Evolutionary conservation across 2,329 filamentous ascomycete species (phyloP).

Genomic region (Monosporascus ibericus): DNA sequence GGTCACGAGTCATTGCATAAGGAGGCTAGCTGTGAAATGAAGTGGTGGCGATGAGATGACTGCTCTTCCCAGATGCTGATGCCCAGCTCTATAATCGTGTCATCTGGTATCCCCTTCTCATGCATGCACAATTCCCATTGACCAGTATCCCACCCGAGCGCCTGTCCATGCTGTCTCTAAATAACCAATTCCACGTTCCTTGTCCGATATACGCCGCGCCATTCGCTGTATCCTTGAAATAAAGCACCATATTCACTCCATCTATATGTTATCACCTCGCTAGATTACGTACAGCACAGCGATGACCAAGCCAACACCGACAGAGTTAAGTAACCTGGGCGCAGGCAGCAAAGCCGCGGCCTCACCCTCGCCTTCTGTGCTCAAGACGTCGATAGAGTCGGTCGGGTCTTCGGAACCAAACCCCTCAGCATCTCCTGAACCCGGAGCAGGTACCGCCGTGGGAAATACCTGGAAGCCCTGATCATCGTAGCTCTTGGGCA

Average conservation of each 20-base stretch:
- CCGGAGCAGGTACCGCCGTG: conserved; percentile 3
- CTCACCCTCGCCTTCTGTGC: background rate
- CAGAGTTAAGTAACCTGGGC: background rate
- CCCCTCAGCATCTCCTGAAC: background rate
- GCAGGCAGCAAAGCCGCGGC: background rate
- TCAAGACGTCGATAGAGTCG: background rate
- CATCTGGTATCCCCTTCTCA: too few species aligned
- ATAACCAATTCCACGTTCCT: too few species aligned
- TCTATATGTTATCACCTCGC: background rate
- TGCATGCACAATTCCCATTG: too few species aligned
- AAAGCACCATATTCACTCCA: background rate
- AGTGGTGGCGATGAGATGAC: too few species aligned
- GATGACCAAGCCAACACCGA: background rate
- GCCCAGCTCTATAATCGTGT: too few species aligned
- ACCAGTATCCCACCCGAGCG: too few species aligned
- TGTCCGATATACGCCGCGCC: background rate
- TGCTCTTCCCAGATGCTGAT: too few species aligned
- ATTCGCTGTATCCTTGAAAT: background rate
- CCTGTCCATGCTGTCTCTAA: too few species aligned
- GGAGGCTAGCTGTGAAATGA: too few species aligned
- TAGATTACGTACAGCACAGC: background rate
- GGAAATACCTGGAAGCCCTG: conserved; percentile 37
- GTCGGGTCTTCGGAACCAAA: background rate
- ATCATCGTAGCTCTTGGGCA: conserved; percentile 36
- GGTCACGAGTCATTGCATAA: too few species aligned